Evolutionary conservation across 805 yeast species (phyloP), one percentile per base, ranked within the genome.

Genomic region (Saturnispora sanitii): DNA sequence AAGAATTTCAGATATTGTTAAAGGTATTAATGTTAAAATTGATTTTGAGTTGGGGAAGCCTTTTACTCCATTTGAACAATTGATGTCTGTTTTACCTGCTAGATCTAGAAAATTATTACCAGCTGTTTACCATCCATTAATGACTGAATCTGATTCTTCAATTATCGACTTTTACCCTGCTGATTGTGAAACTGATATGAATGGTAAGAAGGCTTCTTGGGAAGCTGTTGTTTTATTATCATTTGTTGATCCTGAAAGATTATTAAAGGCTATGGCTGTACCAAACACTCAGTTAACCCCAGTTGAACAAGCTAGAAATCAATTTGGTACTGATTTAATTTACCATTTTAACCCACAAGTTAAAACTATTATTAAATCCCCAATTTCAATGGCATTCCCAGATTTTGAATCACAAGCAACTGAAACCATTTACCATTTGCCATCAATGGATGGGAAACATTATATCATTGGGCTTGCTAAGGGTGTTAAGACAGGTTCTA

Each of bases 31-130:
- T 36, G 73, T 74, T 41, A 63, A 71, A 45, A 69, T 83, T 43
- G 57, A 66, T 26, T 87, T 88, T 51, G 77, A 79, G 13, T 59
- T 68, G 48, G 88, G 94, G 6, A 58, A 57, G 4, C 98, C 98
- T 0, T 86, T 92, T 66, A 75, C 67, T 45, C 98, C 98, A 9
- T 90, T 85, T 60, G 90, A 92, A 58, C 98, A 92, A 65, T 71
- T 92, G 52, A 92, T 90, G 98, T 90, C 95, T 16, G 98, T 92
- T 18, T 67, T 92, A 49, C 98, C 98, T 1, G 95, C 90, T 18
- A 77, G 96, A 67, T 87, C 96, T 4, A 76, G 73, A 40, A 66
- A 69, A 35, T 71, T 92, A 49, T 77, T 92, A 54, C 97, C 98
- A 1, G 57, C 68, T 6, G 75, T 76, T 16, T 82, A 82, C 58